Conservation (phyloP, 331 rosid species). For the Saraca asoca region DNA sequence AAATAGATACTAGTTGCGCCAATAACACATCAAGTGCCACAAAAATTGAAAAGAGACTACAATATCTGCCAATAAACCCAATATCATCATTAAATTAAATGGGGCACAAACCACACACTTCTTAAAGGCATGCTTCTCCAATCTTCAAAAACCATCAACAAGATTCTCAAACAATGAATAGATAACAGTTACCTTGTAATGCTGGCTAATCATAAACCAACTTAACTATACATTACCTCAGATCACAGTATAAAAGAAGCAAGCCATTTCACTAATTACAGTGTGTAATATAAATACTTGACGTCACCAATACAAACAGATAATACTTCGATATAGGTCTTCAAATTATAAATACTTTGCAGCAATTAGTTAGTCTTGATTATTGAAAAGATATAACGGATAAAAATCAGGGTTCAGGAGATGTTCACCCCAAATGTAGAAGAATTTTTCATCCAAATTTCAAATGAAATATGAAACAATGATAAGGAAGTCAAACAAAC, state of each 20-base stretch:
- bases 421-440: slow-evolving; percentile 10
- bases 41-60: not conserved
- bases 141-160: not conserved
- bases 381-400: not conserved
- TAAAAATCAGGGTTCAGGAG: slow-evolving; percentile 5
- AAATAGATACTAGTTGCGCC: not conserved
- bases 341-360: not conserved
- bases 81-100: slow-evolving; percentile 20
- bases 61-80: slow-evolving; percentile 7
- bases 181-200: too few species aligned
- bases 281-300: not conserved
- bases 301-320: not conserved
- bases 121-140: not conserved
- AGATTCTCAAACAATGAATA: too few species aligned
- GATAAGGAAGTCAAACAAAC: slow-evolving; percentile 43
- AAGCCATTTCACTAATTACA: not conserved
- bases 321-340: not conserved
- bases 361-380: not conserved
- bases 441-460: slow-evolving; percentile 5
- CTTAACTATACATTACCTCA: not conserved
- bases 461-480: slow-evolving; percentile 24
- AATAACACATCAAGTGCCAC: slow-evolving; percentile 10
- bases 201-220: too few species aligned
- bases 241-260: not conserved
- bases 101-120: not conserved